Percentiles rank a stretch among this genome's conserved stretches.
Conservation (phyloP, 345 rosid genomes). For the Nephelium lappaceum region DNA sequence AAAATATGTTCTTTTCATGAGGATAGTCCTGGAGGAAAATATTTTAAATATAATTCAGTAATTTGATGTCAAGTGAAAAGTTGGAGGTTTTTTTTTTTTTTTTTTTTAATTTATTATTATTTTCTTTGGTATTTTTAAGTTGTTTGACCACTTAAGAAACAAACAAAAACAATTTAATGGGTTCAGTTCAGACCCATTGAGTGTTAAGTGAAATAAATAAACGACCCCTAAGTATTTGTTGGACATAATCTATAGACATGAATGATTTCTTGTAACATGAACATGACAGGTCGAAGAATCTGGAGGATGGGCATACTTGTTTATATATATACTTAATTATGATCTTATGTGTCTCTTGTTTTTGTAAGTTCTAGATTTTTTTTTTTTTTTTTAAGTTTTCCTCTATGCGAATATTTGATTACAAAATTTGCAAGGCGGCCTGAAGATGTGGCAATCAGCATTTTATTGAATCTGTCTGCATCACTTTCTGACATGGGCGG, state of each 20-base stretch:
- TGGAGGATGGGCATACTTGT: background rate
- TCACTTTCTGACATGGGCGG: background rate
- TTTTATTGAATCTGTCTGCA: background rate
- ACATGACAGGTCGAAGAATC: background rate
- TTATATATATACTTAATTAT: background rate
- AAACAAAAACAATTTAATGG: too few relatives aligned
- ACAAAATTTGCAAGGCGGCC: background rate
- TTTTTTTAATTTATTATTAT: too few relatives aligned
- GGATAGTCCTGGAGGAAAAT: too few relatives aligned
- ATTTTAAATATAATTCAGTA: too few relatives aligned
- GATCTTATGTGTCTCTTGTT: background rate
- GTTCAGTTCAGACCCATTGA: too few relatives aligned
- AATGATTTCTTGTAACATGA: background rate
- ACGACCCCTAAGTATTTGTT: background rate
- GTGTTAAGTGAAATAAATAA: too few relatives aligned
- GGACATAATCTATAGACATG: background rate
- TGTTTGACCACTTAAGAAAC: too few relatives aligned
- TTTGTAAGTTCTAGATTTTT: background rate
- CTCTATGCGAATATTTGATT: background rate
- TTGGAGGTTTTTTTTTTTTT: too few relatives aligned
- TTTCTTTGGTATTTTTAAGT: too few relatives aligned
- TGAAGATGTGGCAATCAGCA: background rate
- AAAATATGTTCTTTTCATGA: too few relatives aligned
- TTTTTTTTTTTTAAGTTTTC: background rate
- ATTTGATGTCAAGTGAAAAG: too few relatives aligned